phyloP scores from a whole-genome alignment of 352 stramenopile genomes.

The Peronosclerospora sorghi region DNA sequence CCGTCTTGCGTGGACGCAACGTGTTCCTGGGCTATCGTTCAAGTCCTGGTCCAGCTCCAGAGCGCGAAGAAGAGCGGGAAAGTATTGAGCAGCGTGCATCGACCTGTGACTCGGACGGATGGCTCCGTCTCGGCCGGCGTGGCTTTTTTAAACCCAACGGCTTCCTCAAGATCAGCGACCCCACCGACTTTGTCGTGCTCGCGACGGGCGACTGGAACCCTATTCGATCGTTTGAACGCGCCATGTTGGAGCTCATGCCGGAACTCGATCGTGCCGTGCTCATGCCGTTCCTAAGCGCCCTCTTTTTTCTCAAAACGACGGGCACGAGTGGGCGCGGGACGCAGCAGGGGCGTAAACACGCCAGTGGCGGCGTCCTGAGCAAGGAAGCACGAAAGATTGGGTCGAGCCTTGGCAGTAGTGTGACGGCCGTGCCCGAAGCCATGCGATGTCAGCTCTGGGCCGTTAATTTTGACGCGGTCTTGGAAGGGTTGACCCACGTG shows the following conservation, averaged over 20 bases:
- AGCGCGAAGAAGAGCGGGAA: no score
- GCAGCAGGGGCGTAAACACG: constrained; percentile 10
- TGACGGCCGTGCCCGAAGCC: constrained; percentile 44
- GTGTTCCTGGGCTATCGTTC: constrained; percentile 61
- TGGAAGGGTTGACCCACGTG: constrained; percentile 34
- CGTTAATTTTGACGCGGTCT: constrained; percentile 56
- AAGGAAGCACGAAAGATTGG: constrained; percentile 40
- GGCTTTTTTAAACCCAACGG: constrained; percentile 56
- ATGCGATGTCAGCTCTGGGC: constrained; percentile 64
- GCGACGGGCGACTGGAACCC: constrained; percentile 67
- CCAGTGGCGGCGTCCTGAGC: constrained; percentile 15
- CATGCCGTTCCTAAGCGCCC: constrained; percentile 54
- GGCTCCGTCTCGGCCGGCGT: constrained; percentile 41
- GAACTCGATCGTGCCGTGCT: constrained; percentile 60
- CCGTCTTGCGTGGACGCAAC: constrained; percentile 53
- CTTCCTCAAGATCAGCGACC: constrained; percentile 66
- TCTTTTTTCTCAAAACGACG: constrained; percentile 70
- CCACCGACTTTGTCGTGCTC: constrained; percentile 59
- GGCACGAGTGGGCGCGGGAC: constrained; percentile 3
- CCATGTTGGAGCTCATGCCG: constrained; percentile 32
- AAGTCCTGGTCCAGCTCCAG: no score
- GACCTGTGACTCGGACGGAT: constrained; percentile 26
- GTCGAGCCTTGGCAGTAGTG: constrained; percentile 23
- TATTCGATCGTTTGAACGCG: no score
- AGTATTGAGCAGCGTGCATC: constrained; percentile 10